A percentile compares a stretch with the other conserved stretches of the same genome.
These are phyloP conservation scores for Amauroascus verrucosus DNA, from an alignment of 2,329 filamentous ascomycete genomes.

Conservation along the genomic window DNA sequence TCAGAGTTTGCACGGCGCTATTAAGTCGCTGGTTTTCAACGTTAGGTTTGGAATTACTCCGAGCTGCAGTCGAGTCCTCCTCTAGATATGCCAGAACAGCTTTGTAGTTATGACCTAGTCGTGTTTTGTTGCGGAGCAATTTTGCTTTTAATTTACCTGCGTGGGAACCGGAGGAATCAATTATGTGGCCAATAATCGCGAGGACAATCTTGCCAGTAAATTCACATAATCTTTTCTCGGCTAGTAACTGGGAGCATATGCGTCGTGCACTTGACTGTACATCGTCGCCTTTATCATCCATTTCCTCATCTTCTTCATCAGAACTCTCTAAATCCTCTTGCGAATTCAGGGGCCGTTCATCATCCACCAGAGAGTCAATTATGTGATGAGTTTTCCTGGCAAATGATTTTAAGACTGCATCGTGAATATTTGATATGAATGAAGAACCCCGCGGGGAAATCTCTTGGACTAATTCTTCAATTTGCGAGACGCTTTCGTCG, in stretches of 20 bases:
- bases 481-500: constrained; percentile 43
- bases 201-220: constrained; percentile 76
- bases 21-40: constrained; percentile 2
- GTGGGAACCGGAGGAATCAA: constrained; percentile 54
- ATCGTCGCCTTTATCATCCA: constrained; percentile 35
- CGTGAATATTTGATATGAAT: constrained; percentile 66
- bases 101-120: constrained; percentile 73
- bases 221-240: constrained; percentile 78
- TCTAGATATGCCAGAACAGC: constrained; percentile 76
- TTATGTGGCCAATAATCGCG: constrained; percentile 61
- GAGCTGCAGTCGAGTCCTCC: constrained; percentile 44
- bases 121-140: constrained; percentile 66
- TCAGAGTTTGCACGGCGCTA: constrained; percentile 26
- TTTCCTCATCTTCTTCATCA: constrained; percentile 28
- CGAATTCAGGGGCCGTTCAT: constrained; percentile 59
- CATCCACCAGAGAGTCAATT: constrained; percentile 29
- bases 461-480: constrained; percentile 56
- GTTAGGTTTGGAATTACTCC: constrained; percentile 10
- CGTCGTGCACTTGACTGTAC: constrained; percentile 40
- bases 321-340: constrained; percentile 49
- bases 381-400: constrained; percentile 53
- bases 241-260: constrained; percentile 56
- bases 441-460: constrained; percentile 53
- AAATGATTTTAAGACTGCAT: constrained; percentile 62
- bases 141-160: constrained; percentile 58